Evolutionary conservation across 129 eudicot genomes (phyloP).

Genomic region (Heracleum sosnowskyi): DNA sequence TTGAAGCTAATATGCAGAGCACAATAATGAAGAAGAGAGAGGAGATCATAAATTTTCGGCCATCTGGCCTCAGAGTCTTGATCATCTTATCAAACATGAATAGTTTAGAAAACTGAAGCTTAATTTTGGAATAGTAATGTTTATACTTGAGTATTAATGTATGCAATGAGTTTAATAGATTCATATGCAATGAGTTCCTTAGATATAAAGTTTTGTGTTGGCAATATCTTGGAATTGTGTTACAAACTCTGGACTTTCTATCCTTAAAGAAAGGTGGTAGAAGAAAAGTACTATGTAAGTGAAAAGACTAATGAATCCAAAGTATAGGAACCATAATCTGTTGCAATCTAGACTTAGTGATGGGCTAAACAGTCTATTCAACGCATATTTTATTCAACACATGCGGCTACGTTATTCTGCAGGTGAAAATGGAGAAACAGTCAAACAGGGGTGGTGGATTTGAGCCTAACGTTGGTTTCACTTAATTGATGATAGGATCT

Average conservation of each 20-base stretch:
- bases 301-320: background rate
- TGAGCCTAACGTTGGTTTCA: slow-evolving; percentile 42
- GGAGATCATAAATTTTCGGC: slow-evolving; percentile 49
- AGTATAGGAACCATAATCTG: background rate
- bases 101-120: background rate
- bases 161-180: slow-evolving; percentile 5
- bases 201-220: slow-evolving; percentile 31
- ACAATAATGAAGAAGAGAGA: slow-evolving; percentile 62
- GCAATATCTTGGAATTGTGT: slow-evolving; percentile 34
- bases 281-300: background rate
- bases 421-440: slow-evolving; percentile 6
- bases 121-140: background rate
- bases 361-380: background rate
- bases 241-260: slow-evolving; percentile 34
- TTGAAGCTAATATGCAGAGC: slow-evolving; percentile 65
- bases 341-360: background rate
- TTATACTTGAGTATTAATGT: background rate
- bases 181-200: slow-evolving; percentile 13
- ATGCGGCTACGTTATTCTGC: background rate
- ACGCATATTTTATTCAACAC: background rate
- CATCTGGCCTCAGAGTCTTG: slow-evolving; percentile 33
- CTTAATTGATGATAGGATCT: background rate
- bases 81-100: slow-evolving; percentile 12
- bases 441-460: slow-evolving; percentile 33
- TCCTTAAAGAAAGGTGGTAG: slow-evolving; percentile 40